These are phyloP conservation scores for Ustilago loliicola DNA, from an alignment of 1,284 basidiomycete genomes.

Conservation along the genomic window DNA sequence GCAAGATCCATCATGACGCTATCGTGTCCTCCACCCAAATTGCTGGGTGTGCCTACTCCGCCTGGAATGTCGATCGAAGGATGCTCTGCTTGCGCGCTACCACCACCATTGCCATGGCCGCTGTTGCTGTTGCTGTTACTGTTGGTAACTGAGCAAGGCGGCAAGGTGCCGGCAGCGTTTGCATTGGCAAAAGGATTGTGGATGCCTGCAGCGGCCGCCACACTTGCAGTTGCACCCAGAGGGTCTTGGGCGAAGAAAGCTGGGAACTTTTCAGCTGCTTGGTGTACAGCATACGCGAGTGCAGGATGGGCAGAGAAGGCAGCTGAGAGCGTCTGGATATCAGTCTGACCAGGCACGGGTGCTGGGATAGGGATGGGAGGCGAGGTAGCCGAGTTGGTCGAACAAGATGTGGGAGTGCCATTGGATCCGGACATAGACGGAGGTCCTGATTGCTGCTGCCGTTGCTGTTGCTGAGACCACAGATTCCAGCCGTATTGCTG, in stretches of 20 bases:
- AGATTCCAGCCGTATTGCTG: conserved; percentile 21
- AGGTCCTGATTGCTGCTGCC: conserved; percentile 9
- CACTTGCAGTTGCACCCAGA: conserved; percentile 39
- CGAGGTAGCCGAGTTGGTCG: conserved; percentile 27
- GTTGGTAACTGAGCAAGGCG: not conserved
- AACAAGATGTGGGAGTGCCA: conserved; percentile 26
- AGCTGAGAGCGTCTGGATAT: conserved; percentile 40
- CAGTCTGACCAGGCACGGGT: conserved; percentile 12
- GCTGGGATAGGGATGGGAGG: conserved; percentile 16
- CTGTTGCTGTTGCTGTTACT: not conserved
- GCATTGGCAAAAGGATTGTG: conserved; percentile 31
- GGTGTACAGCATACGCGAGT: conserved; percentile 47
- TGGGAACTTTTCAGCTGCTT: conserved; percentile 51
- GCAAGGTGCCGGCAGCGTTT: not conserved
- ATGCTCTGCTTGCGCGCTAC: not conserved
- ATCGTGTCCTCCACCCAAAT: conserved; percentile 20
- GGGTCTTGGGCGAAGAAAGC: conserved; percentile 52
- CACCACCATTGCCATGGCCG: not conserved
- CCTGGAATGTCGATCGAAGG: conserved; percentile 16
- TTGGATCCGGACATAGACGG: conserved; percentile 38
- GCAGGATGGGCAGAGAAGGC: conserved; percentile 49
- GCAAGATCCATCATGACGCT: conserved; percentile 29
- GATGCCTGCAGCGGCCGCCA: conserved; percentile 45
- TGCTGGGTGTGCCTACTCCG: conserved; percentile 33
- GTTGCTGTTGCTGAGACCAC: conserved; percentile 11